These are phyloP conservation scores for Luzula sylvatica DNA, from an alignment of 176 grass and related monocot species.

Conservation along the genomic window DNA sequence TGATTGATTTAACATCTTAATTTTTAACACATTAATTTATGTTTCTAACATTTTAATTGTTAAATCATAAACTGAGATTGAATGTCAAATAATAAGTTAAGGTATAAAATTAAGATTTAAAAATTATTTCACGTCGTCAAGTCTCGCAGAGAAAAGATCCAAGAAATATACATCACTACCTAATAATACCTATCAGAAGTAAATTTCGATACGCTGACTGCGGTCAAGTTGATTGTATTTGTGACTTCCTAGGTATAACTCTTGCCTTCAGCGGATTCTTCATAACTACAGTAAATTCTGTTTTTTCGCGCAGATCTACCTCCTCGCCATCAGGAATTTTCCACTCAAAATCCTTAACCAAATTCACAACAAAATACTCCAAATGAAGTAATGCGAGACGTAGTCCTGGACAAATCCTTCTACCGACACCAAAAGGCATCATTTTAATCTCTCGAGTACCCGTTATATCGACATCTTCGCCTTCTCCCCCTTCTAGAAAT, in stretches of 20 bases:
- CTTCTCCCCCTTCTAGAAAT: conserved; percentile 41
- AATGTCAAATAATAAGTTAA: too few species aligned
- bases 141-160: too few species aligned
- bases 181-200: too few species aligned
- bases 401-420: conserved; percentile 33
- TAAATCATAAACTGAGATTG: too few species aligned
- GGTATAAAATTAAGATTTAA: too few species aligned
- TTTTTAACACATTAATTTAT: too few species aligned
- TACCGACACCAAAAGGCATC: conserved; percentile 45
- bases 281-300: conserved; percentile 33
- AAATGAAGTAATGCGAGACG: conserved; percentile 31
- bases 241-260: conserved; percentile 4
- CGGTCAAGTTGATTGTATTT: too few species aligned
- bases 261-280: conserved; percentile 27
- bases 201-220: too few species aligned
- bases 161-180: too few species aligned
- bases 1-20: too few species aligned
- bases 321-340: conserved; percentile 16
- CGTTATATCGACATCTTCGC: conserved; percentile 28
- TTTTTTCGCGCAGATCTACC: conserved; percentile 32
- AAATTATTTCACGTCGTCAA: too few species aligned
- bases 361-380: conserved; percentile 39
- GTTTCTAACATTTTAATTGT: too few species aligned
- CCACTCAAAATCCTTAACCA: conserved; percentile 45
- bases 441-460: conserved; percentile 34